These are phyloP conservation scores for Perkinsus olseni DNA, from an alignment of 169 alveolate genomes.

Conservation along the genomic window DNA sequence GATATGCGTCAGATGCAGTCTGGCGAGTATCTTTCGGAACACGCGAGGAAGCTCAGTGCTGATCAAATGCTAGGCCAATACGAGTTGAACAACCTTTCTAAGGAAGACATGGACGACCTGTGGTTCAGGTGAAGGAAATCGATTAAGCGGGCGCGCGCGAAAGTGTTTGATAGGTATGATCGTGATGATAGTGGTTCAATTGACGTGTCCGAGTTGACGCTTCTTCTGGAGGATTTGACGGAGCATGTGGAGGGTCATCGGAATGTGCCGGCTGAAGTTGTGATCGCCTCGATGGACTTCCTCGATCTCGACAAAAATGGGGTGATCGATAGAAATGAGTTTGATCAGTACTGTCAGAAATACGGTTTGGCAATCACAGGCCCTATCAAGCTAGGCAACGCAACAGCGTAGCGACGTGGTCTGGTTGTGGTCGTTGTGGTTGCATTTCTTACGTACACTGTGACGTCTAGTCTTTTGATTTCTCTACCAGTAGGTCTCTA, in stretches of 20 bases:
- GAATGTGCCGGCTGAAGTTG: background rate
- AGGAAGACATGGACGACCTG: background rate
- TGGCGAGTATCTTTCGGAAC: background rate
- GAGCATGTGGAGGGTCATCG: background rate
- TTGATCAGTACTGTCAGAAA: background rate
- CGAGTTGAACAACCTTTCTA: background rate
- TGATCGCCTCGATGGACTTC: background rate
- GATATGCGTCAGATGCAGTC: background rate
- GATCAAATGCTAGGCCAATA: background rate
- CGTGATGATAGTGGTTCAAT: background rate
- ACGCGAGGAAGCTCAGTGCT: background rate
- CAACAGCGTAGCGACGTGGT: background rate
- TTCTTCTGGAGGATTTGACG: background rate
- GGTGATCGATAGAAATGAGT: background rate
- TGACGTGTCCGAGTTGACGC: background rate
- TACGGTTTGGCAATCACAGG: background rate
- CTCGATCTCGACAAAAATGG: background rate
- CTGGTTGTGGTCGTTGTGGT: background rate
- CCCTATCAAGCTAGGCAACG: background rate
- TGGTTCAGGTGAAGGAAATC: background rate
- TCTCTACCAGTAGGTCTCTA: too few species aligned
- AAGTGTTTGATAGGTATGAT: background rate
- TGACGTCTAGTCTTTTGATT: background rate
- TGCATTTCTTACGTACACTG: background rate
- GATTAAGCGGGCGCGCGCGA: background rate